Conservation (phyloP, 176 grass and related monocot species). For the Hsuehochloa calcarea region DNA sequence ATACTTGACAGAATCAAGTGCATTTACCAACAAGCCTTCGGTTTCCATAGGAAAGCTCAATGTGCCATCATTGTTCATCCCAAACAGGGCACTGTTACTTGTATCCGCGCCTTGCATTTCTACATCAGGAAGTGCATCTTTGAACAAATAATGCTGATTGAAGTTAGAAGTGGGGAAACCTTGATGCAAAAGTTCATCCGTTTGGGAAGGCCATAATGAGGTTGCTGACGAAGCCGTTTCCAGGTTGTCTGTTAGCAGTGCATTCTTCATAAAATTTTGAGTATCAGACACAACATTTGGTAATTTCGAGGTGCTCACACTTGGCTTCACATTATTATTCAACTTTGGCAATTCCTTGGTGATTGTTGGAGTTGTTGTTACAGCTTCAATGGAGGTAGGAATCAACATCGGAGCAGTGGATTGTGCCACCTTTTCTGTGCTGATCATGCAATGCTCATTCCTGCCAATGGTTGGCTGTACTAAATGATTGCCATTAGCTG, state of each 20-base stretch:
- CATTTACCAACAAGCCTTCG: slow-evolving; percentile 72
- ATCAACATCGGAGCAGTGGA: slow-evolving; percentile 43
- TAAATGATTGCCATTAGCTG: slow-evolving; percentile 57
- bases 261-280: slow-evolving; percentile 65
- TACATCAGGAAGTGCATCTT: slow-evolving; percentile 59
- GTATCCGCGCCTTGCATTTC: slow-evolving; percentile 74
- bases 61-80: slow-evolving; percentile 64
- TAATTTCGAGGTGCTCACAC: slow-evolving; percentile 48
- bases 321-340: slow-evolving; percentile 57
- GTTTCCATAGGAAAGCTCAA: slow-evolving; percentile 66
- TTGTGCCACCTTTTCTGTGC: slow-evolving; percentile 50
- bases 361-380: slow-evolving; percentile 40
- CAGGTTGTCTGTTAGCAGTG: slow-evolving; percentile 64
- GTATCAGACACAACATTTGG: slow-evolving; percentile 46
- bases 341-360: slow-evolving; percentile 49
- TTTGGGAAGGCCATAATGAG: slow-evolving; percentile 76
- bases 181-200: slow-evolving; percentile 77
- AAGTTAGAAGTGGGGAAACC: slow-evolving; percentile 57
- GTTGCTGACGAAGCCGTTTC: slow-evolving; percentile 91
- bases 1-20: slow-evolving; percentile 66
- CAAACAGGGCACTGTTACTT: slow-evolving; percentile 74
- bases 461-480: slow-evolving; percentile 40
- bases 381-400: slow-evolving; percentile 50
- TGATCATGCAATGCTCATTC: slow-evolving; percentile 52
- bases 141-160: slow-evolving; percentile 66